Evolutionary conservation across 805 yeast genomes (phyloP), one percentile per base, ranked within the genome.

Genomic region (Saccharomycopsis sp.): DNA sequence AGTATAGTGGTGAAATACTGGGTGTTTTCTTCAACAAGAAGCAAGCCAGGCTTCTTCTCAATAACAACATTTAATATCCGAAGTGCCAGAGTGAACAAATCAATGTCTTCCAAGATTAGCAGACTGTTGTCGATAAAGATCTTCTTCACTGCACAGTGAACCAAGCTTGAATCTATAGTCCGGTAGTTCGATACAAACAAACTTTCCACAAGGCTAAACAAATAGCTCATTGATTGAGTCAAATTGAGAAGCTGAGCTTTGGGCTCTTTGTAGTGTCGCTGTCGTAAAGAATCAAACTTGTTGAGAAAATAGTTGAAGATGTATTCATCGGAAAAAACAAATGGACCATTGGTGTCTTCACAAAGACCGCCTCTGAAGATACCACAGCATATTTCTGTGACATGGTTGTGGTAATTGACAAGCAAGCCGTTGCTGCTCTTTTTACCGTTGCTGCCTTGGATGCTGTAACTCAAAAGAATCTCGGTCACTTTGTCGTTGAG

Each of bases 291-390:
- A 5, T 23, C 27, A 12, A 34, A 55, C 45, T 63, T 73, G 47
- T 52, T 52, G 15, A 45, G 45, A 22, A 64, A 64, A 46, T 63
- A 74, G 45, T 59, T 56, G 21, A 74, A 41, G 5, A 75, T 63
- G 0, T 62, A 54, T 0, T 58, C 56, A 3, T 64, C 45, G 0
- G 61, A 59, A 43, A 81, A 69, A 7, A 71, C 76, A 56, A 81
- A 83, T 0, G 92, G 84, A 0, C 87, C 87, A 15, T 71, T 64
- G 4, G 74, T 56, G 3, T 64, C 55, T 52, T 85, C 95, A 3
- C 73, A 59, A 12, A 85, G 57, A 1, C 94, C 94, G 12, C 62
- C 51, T 50, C 73, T 77, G 48, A 85, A 65, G 2, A 86, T 70
- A 5, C 66, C 62, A 44, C 86, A 74, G 20, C 81, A 68, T 20